Percentiles rank a stretch among this genome's conserved stretches.
These are phyloP conservation scores for Theobroma cacao DNA, from an alignment of 345 rosid genomes.

Conservation along the genomic window DNA sequence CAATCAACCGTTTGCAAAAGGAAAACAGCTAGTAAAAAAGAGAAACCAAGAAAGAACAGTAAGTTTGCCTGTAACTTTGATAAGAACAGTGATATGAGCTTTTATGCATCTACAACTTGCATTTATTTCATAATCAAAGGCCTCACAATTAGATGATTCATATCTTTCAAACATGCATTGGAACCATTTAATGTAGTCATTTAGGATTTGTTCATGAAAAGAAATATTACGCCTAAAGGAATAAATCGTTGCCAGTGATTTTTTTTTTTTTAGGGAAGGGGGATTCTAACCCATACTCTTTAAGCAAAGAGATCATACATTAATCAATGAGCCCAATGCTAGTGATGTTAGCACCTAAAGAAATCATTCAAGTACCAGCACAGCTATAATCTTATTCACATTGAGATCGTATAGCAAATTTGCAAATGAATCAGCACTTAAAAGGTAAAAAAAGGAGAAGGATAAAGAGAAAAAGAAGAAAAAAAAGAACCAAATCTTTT, in stretches of 20 bases:
- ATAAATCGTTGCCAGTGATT: not conserved
- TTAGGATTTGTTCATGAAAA: not conserved
- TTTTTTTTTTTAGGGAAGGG: too few species aligned
- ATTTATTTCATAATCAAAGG: not conserved
- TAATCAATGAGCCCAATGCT: too few species aligned
- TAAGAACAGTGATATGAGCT: not conserved
- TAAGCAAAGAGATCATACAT: too few species aligned
- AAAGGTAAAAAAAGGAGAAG: not conserved
- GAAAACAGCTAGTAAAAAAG: not conserved
- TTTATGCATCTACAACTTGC: not conserved
- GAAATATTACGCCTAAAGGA: not conserved
- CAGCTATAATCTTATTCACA: not conserved
- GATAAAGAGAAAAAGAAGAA: too few species aligned
- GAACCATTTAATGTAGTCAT: not conserved
- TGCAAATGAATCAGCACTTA: not conserved
- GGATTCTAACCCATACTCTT: too few species aligned
- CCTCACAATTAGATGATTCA: not conserved
- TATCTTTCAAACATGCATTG: not conserved
- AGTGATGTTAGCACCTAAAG: not conserved
- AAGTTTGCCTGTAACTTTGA: not conserved
- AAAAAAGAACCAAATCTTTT: conserved; percentile 1
- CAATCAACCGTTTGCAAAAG: not conserved
- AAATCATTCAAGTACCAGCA: not conserved
- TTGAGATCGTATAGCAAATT: not conserved
- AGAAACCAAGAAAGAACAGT: not conserved